Percentiles rank a stretch among this genome's conserved stretches.
Conservation (phyloP, 2,329 filamentous ascomycete species). For the Dryadomyces quercus-mongolicae region DNA sequence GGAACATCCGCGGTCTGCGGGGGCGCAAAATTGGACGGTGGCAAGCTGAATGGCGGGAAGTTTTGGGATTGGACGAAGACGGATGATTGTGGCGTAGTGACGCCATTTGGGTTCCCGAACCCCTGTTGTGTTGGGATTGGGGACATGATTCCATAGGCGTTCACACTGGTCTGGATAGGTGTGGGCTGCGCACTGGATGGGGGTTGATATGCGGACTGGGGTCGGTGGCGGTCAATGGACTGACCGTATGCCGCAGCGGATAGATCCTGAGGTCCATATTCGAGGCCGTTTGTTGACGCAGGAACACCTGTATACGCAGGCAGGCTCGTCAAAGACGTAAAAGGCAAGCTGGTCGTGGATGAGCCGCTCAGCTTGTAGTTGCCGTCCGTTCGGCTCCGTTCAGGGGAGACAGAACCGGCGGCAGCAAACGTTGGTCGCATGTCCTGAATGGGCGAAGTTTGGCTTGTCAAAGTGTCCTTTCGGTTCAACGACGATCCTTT, state of each 20-base stretch:
- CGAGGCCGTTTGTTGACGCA: slow-evolving; percentile 21
- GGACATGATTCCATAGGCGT: slow-evolving; percentile 38
- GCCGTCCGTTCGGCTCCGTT: slow-evolving; percentile 30
- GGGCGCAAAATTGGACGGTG: slow-evolving; percentile 44
- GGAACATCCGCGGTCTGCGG: slow-evolving; percentile 23
- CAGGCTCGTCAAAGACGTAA: slow-evolving; percentile 30
- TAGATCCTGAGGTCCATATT: slow-evolving; percentile 31
- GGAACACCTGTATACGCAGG: neutral
- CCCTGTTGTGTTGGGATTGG: slow-evolving; percentile 38
- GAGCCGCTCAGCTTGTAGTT: slow-evolving; percentile 24
- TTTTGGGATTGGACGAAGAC: slow-evolving; percentile 48
- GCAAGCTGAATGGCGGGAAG: slow-evolving; percentile 50
- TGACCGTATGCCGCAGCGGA: slow-evolving; percentile 18
- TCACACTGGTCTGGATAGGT: slow-evolving; percentile 32
- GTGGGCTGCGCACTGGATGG: slow-evolving; percentile 31
- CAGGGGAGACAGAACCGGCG: slow-evolving; percentile 33
- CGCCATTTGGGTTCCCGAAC: slow-evolving; percentile 33
- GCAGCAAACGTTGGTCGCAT: slow-evolving; percentile 26
- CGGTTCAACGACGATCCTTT: slow-evolving; percentile 66
- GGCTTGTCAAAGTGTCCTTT: slow-evolving; percentile 53
- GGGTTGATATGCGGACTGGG: slow-evolving; percentile 24
- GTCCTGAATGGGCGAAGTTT: slow-evolving; percentile 31
- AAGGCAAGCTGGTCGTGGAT: slow-evolving; percentile 23
- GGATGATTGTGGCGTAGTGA: slow-evolving; percentile 30
- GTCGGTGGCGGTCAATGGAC: slow-evolving; percentile 4